Base-by-base conservation (phyloP, 768 basidiomycete genomes). In the Pisolithus tinctorius region DNA sequence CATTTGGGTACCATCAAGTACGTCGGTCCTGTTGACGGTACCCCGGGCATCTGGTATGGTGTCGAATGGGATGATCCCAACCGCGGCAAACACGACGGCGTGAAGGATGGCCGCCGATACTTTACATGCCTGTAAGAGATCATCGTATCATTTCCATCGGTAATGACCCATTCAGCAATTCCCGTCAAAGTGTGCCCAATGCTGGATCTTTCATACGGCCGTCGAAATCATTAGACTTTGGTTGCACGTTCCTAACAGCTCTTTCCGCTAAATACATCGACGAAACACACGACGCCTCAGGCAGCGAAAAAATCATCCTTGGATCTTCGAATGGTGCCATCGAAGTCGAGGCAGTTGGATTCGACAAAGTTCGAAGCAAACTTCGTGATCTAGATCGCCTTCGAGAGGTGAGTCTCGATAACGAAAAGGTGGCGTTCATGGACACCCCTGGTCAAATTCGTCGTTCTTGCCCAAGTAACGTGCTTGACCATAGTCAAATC, bases 51-150 rank as follows among this genome's bases (percentile, higher is more conserved):
- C 11, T 98, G 94, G 94, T 75, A 93, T n/a, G 95, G 95, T n/a
- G 79, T 97, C 44, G 95, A 98, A 70, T 98, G 94, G 90, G 95
- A 98, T 62, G 84, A 92, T 60, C 78, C 83, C 17, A 53, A 65
- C 7, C 80, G 93, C 51, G 95, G 95, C 26, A 94, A 88, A 65
- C 93, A 97, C 64, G 81, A 87, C 58, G 95, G 95, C 6, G 63
- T 74, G 56, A 88, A 91, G 62, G 82, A 90, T 56, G 86, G 82
- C 44, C 78, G 74, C 55, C 76, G 74, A 38, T 93, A 95, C 68
- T 98, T 97, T 65, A 61, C 70, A 42, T 90, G 87, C 71, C 71
- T 77, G 90, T 92, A 68, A 72, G 67, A 56, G 17, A 17, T 20
- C 30, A 10, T 46, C 41, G 42, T 37, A 44, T 40, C 53, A 48